These are phyloP conservation scores for Basipetospora chlamydospora DNA, from an alignment of 2,329 filamentous ascomycete genomes.

Conservation along the genomic window DNA sequence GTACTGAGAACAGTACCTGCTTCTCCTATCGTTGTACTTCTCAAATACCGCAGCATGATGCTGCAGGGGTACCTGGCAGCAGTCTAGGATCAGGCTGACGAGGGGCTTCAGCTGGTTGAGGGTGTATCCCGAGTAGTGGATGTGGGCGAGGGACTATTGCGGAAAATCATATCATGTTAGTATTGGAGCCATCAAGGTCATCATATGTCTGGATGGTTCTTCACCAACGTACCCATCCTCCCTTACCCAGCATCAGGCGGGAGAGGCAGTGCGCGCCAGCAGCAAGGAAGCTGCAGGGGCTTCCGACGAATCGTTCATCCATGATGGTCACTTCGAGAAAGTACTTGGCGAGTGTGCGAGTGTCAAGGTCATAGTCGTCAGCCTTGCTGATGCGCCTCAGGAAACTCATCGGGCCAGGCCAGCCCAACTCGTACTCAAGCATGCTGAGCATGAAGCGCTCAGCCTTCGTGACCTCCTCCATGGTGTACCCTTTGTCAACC, in stretches of 20 bases:
- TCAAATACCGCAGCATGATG: slow-evolving; percentile 83
- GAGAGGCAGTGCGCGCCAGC: slow-evolving; percentile 88
- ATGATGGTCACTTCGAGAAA: slow-evolving; percentile 94
- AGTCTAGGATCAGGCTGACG: slow-evolving; percentile 68
- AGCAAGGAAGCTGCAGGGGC: slow-evolving; percentile 77
- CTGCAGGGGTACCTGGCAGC: slow-evolving; percentile 64
- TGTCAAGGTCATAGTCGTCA: slow-evolving; percentile 93
- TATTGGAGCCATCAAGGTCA: too few species aligned
- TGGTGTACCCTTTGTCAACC: slow-evolving; percentile 83
- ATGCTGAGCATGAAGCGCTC: slow-evolving; percentile 97
- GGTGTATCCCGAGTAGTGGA: slow-evolving; percentile 90
- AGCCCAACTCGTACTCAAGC: slow-evolving; percentile 88
- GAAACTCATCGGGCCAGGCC: slow-evolving; percentile 99
- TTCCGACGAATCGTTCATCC: slow-evolving; percentile 93
- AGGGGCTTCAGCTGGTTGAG: slow-evolving; percentile 68
- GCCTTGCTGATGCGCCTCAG: slow-evolving; percentile 93
- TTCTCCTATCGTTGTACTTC: slow-evolving; percentile 80
- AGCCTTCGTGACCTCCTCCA: slow-evolving; percentile 89
- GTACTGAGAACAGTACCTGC: slow-evolving; percentile 69
- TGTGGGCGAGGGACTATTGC: slow-evolving; percentile 59
- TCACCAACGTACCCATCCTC: slow-evolving; percentile 85
- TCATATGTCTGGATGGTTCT: too few species aligned
- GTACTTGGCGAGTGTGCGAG: slow-evolving; percentile 90
- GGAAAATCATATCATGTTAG: not conserved
- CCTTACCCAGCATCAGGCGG: slow-evolving; percentile 77